Base-by-base conservation (phyloP, 176 grass and related monocot genomes). In the Saccharum spontaneum region DNA sequence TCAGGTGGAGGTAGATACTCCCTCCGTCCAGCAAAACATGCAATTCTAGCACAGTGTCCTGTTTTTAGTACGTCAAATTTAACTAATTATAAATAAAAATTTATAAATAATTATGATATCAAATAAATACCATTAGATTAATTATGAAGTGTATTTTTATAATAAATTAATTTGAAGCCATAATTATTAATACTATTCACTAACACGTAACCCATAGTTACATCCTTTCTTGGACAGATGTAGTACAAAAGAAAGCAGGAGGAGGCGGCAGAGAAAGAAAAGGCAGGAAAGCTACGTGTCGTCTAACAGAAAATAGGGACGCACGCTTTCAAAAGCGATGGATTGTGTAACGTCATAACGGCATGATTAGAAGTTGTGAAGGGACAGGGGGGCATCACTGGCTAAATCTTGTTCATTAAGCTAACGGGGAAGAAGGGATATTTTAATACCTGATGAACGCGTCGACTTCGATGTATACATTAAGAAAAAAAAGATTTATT, bases 391-490 rank as follows among this genome's bases (percentile, higher is more conserved):
- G 31, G 71, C 74, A 69, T 79, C 84, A 61, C 59, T 44, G 60
- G 67, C 80, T 83, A 86, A 90, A 86, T 67, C 88, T 83, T 86
- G 84, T 83, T 67, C 73, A 78, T 83, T 73, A 90, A 86, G 84
- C 67, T 83, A 86, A 79, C 46, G 1, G 3, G 34, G 57, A 60
- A 54, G 50, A 18, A n/a, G n/a, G 6, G 1, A 71, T n/a, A 7
- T 13, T 76, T 33, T 40, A 67, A 40, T 50, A 67, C 72, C 71
- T 17, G 64, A 20, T 8, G 54, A 20, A 41, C 67, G 77, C 12
- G 5, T 50, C 68, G 36, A 14, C 24, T 24, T 24, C 11, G 10
- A 31, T 65, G 3, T 3, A 20, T 16, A 57, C 5, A 74, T 50
- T 31, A 71, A 38, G 1, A 63, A 12, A 3, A 64, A 37, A 49